Evolutionary conservation across 2,329 filamentous ascomycete species (phyloP).

Genomic region (Sporothrix schenckii): DNA sequence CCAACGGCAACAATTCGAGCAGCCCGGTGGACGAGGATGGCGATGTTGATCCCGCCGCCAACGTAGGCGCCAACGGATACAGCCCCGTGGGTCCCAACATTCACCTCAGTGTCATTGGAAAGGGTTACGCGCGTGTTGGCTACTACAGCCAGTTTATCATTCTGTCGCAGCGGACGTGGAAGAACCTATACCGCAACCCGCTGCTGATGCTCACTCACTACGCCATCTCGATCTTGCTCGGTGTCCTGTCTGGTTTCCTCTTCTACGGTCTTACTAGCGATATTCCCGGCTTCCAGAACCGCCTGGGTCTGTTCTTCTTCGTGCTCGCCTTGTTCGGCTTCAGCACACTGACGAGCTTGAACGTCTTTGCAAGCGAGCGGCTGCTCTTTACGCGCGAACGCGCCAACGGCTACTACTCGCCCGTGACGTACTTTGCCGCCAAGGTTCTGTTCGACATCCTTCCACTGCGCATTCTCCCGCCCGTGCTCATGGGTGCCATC

Average conservation of each 20-base stretch:
- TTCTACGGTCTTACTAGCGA: conserved; percentile 97
- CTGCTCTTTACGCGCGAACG: conserved; percentile 90
- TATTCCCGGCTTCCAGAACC: conserved; percentile 96
- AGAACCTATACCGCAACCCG: conserved; percentile 94
- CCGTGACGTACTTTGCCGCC: conserved; percentile 88
- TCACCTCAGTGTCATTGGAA: conserved; percentile 64
- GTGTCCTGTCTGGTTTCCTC: conserved; percentile 89
- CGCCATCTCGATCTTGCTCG: conserved; percentile 91
- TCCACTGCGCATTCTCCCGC: conserved; percentile 89
- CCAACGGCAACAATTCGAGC: conserved; percentile 68
- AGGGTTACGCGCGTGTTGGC: conserved; percentile 80
- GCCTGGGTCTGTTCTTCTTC: conserved; percentile 97
- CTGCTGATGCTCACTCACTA: conserved; percentile 99
- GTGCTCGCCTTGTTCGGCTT: conserved; percentile 94
- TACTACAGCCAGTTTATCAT: conserved; percentile 83
- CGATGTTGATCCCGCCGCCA: conserved; percentile 1
- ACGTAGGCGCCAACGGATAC: conserved; percentile 40
- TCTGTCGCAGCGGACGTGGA: conserved; percentile 89
- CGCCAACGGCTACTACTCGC: conserved; percentile 95
- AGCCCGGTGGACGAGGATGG: conserved; percentile 40
- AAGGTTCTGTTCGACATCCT: conserved; percentile 99
- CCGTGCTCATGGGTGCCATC: conserved; percentile 92
- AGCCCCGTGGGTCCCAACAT: conserved; percentile 52
- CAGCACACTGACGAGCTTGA: conserved; percentile 90
- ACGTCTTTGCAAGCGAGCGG: conserved; percentile 88